Percentiles rank a stretch among this genome's conserved stretches.
Evolutionary conservation across 2,329 filamentous ascomycete species (phyloP).

Genomic region (Harringtonia aguacate): DNA sequence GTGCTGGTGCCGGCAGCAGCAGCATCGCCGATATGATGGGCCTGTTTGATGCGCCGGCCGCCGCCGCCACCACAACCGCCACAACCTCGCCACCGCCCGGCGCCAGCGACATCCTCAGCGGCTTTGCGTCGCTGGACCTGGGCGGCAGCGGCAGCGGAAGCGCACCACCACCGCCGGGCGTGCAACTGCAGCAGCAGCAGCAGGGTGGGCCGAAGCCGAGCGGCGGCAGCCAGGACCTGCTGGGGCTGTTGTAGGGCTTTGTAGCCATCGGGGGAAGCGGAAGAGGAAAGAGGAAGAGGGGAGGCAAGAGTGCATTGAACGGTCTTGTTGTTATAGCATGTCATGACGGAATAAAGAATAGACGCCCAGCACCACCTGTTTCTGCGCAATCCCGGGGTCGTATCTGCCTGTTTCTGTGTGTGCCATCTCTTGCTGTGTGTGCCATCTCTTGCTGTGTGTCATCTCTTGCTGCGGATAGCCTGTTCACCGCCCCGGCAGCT

Average conservation of each 20-base stretch:
- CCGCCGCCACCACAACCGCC: conserved; percentile 30
- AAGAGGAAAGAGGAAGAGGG: conserved; percentile 11
- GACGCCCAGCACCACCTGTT: too few species aligned
- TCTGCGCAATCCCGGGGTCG: too few species aligned
- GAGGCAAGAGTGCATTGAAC: neutral
- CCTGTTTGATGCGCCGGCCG: conserved; percentile 56
- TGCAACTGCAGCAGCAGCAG: too few species aligned
- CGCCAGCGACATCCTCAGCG: conserved; percentile 73
- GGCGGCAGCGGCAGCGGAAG: conserved; percentile 48
- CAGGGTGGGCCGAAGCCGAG: conserved; percentile 31
- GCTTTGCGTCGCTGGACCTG: conserved; percentile 74
- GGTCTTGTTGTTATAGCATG: neutral
- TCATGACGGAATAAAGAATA: too few species aligned
- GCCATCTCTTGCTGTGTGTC: too few species aligned
- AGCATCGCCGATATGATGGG: conserved; percentile 56
- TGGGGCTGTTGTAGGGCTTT: conserved; percentile 42
- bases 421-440: too few species aligned
- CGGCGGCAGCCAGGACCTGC: conserved; percentile 46
- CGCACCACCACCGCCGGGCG: conserved; percentile 53
- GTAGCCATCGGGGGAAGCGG: too few species aligned
- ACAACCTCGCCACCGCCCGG: conserved; percentile 15
- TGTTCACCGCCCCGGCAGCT: conserved; percentile 36
- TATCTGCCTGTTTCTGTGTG: too few species aligned
- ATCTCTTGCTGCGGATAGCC: too few species aligned
- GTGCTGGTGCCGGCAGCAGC: conserved; percentile 19